A percentile compares a stretch with the other conserved stretches of the same genome.
Evolutionary conservation across 1,284 basidiomycete genomes (phyloP).

Genomic region (Pterula multifida): DNA sequence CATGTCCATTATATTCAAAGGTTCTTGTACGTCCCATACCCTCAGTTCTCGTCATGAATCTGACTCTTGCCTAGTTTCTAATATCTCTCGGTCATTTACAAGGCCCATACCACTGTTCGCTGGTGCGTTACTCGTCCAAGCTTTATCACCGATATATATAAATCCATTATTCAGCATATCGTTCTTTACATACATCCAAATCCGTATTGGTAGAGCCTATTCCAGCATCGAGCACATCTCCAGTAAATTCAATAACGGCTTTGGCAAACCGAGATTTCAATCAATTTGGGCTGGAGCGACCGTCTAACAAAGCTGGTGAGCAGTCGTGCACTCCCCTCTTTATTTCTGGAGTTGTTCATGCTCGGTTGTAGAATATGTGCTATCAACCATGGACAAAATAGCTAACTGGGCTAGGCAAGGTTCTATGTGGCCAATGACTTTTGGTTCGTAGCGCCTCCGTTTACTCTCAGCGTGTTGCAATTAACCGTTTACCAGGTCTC

Average conservation of each 20-base stretch:
- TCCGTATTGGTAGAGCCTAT: slow-evolving; percentile 23
- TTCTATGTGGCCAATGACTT: slow-evolving; percentile 99
- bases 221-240: slow-evolving; percentile 30
- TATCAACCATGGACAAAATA: slow-evolving; percentile 93
- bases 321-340: slow-evolving; percentile 17
- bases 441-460: slow-evolving; percentile 38
- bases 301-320: slow-evolving; percentile 78
- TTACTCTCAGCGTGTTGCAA: slow-evolving; percentile 3
- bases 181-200: slow-evolving; percentile 43
- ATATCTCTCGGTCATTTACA: slow-evolving; percentile 22
- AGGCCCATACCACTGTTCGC: slow-evolving; percentile 6
- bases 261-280: slow-evolving; percentile 72
- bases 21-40: slow-evolving; percentile 26
- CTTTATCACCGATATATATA: slow-evolving; percentile 1
- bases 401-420: slow-evolving; percentile 97
- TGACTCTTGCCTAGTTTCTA: slow-evolving; percentile 21
- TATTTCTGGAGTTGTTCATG: slow-evolving; percentile 1
- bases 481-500: slow-evolving; percentile 45
- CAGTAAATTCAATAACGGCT: slow-evolving; percentile 43
- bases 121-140: slow-evolving; percentile 21
- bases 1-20: slow-evolving; percentile 43
- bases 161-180: slow-evolving; percentile 26
- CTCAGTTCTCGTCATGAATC: not conserved
- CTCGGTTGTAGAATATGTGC: slow-evolving; percentile 72
- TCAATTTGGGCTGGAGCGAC: slow-evolving; percentile 79